Percentiles rank a stretch among this genome's conserved stretches.
phyloP scores from a whole-genome alignment of 2,329 filamentous ascomycete species.

The Chrysoporthe deuterocubensis region DNA sequence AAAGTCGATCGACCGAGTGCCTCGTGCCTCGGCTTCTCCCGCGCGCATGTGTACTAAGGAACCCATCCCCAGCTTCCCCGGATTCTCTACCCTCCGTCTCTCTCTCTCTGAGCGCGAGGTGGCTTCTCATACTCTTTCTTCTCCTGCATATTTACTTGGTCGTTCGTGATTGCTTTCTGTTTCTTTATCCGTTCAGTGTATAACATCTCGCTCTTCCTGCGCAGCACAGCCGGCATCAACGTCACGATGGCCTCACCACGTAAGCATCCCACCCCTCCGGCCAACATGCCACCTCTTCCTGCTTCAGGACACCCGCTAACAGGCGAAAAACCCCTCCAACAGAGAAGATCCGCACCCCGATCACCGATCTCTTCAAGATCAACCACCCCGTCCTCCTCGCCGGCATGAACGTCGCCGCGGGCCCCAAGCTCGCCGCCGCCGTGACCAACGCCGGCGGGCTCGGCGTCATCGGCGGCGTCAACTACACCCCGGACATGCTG shows the following conservation, averaged over 20 bases:
- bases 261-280: constrained; percentile 51
- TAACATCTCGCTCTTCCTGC: constrained; percentile 16
- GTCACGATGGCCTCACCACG: constrained; percentile 76
- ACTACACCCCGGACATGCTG: constrained; percentile 97
- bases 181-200: neutral
- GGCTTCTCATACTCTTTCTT: constrained; percentile 15
- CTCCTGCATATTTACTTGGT: constrained; percentile 15
- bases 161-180: neutral
- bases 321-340: constrained; percentile 23
- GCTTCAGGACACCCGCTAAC: neutral
- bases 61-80: constrained; percentile 16
- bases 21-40: constrained; percentile 27
- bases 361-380: constrained; percentile 97
- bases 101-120: neutral
- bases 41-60: constrained; percentile 15
- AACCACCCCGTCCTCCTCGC: constrained; percentile 94
- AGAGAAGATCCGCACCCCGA: constrained; percentile 88
- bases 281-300: constrained; percentile 9
- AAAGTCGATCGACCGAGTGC: constrained; percentile 3
- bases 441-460: constrained; percentile 97
- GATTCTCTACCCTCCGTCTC: constrained; percentile 6
- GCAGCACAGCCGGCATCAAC: constrained; percentile 22
- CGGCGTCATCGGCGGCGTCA: constrained; percentile 93
- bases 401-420: constrained; percentile 98
- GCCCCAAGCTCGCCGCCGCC: constrained; percentile 92